Conservation (phyloP, 2,329 filamentous ascomycete species). For the Gnomoniopsis smithogilvyi region DNA sequence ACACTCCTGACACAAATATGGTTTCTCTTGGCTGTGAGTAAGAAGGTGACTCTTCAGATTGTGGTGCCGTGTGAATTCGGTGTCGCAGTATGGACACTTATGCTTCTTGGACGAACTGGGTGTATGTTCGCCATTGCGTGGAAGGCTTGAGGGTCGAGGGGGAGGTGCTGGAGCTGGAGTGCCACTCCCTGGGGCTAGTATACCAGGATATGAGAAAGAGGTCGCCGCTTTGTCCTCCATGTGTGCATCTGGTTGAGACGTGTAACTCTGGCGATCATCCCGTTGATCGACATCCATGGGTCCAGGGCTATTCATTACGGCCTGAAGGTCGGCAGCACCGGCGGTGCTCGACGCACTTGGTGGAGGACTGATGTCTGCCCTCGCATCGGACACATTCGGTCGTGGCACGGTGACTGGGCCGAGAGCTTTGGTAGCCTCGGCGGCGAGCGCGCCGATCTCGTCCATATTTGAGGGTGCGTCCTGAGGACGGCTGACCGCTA, state of each 20-base stretch:
- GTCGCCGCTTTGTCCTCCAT: conserved; percentile 50
- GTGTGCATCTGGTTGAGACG: conserved; percentile 39
- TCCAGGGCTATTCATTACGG: conserved; percentile 48
- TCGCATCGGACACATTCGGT: conserved; percentile 30
- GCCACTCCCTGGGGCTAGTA: conserved; percentile 39
- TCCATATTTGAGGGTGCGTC: conserved; percentile 39
- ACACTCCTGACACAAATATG: conserved; percentile 91
- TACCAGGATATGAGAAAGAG: conserved; percentile 54
- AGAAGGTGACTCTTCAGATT: conserved; percentile 96
- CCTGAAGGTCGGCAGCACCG: conserved; percentile 18
- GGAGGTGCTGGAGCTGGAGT: conserved; percentile 43
- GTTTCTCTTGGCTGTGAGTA: conserved; percentile 98
- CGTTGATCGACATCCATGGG: conserved; percentile 54
- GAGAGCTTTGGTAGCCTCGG: conserved; percentile 31
- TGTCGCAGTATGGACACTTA: conserved; percentile 94
- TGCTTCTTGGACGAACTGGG: conserved; percentile 82
- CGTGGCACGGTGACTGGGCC: conserved; percentile 29
- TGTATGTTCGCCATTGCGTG: conserved; percentile 43
- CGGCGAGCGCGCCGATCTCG: conserved; percentile 18
- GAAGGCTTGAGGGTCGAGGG: conserved; percentile 53
- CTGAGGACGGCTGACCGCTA: conserved; percentile 53
- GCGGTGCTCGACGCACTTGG: conserved; percentile 38
- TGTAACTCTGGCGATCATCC: conserved; percentile 31
- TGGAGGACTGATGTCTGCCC: conserved; percentile 40
- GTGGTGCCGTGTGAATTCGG: conserved; percentile 95